These are phyloP conservation scores for Rhododendron griersonianum DNA, from an alignment of 148 eudicot genomes.

Conservation along the genomic window DNA sequence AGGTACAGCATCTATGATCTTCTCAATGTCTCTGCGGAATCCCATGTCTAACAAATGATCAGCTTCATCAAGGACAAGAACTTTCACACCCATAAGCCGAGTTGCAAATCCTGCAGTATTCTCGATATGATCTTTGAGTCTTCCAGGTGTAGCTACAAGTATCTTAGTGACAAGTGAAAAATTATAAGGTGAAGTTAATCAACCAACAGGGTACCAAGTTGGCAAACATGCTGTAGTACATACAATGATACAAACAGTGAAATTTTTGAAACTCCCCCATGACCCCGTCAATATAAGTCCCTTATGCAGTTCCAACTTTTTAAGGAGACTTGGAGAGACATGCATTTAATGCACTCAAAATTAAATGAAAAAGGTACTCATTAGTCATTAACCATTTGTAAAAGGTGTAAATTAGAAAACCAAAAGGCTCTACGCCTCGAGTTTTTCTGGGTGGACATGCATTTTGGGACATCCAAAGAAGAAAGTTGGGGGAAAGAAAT, in stretches of 20 bases:
- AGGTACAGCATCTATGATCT: conserved; percentile 77
- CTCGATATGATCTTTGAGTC: conserved; percentile 85
- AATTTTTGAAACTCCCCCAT: background rate
- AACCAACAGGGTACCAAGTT: background rate
- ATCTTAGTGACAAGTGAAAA: conserved; percentile 39
- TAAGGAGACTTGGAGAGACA: background rate
- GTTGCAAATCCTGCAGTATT: conserved; percentile 90
- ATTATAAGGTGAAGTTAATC: conserved; percentile 7
- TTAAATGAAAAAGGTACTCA: background rate
- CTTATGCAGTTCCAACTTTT: background rate
- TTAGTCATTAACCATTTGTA: background rate
- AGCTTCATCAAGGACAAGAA: conserved; percentile 96
- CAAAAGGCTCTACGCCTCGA: background rate
- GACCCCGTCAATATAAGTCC: background rate
- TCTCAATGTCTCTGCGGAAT: conserved; percentile 87
- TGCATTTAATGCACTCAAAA: background rate
- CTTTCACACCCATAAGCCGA: conserved; percentile 88
- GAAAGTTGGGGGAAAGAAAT: background rate
- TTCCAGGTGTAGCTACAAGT: conserved; percentile 97
- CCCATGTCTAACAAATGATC: conserved; percentile 98
- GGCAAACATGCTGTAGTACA: background rate
- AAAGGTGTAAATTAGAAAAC: background rate
- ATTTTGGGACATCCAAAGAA: background rate
- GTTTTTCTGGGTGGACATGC: background rate
- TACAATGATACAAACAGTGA: background rate